A percentile compares a stretch with the other conserved stretches of the same genome.
Evolutionary conservation across 768 basidiomycete species (phyloP).

Genomic region (Leccinum incarnatum): DNA sequence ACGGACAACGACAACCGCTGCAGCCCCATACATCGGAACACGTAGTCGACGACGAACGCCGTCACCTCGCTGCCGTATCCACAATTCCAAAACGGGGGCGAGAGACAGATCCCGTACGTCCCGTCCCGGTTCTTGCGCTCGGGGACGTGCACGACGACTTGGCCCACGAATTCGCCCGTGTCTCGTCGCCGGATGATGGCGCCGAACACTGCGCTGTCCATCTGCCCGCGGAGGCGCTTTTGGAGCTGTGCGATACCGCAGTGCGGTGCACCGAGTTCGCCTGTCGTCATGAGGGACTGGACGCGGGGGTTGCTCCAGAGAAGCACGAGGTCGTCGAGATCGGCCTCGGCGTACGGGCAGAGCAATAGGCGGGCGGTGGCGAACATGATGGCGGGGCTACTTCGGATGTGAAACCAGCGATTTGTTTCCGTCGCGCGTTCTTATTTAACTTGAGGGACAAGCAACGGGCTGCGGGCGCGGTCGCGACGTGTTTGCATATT

Average conservation of each 20-base stretch:
- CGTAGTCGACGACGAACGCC: slow-evolving; percentile 39
- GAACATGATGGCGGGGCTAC: slow-evolving; percentile 17
- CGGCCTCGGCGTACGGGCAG: slow-evolving; percentile 32
- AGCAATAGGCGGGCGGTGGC: slow-evolving; percentile 34
- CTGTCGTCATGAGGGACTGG: slow-evolving; percentile 16
- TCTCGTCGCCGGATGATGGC: slow-evolving; percentile 29
- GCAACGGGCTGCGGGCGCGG: slow-evolving; percentile 22
- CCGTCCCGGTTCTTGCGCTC: slow-evolving; percentile 32
- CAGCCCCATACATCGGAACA: slow-evolving; percentile 38
- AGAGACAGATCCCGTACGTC: slow-evolving; percentile 32
- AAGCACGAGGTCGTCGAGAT: slow-evolving; percentile 28
- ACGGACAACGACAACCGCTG: slow-evolving; percentile 42
- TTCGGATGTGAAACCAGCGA: background rate
- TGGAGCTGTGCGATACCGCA: slow-evolving; percentile 13
- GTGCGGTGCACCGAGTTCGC: slow-evolving; percentile 10
- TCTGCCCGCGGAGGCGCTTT: slow-evolving; percentile 19
- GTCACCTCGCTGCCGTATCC: slow-evolving; percentile 44
- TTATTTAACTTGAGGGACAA: background rate
- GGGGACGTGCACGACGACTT: slow-evolving; percentile 26
- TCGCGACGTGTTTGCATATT: background rate
- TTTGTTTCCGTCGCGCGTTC: background rate
- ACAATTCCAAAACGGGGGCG: slow-evolving; percentile 33
- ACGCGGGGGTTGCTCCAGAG: slow-evolving; percentile 34
- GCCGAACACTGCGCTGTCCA: slow-evolving; percentile 28
- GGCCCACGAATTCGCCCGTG: slow-evolving; percentile 33